phyloP scores from a whole-genome alignment of 2,329 filamentous ascomycete species.

The Daldinia eschscholtzii region DNA sequence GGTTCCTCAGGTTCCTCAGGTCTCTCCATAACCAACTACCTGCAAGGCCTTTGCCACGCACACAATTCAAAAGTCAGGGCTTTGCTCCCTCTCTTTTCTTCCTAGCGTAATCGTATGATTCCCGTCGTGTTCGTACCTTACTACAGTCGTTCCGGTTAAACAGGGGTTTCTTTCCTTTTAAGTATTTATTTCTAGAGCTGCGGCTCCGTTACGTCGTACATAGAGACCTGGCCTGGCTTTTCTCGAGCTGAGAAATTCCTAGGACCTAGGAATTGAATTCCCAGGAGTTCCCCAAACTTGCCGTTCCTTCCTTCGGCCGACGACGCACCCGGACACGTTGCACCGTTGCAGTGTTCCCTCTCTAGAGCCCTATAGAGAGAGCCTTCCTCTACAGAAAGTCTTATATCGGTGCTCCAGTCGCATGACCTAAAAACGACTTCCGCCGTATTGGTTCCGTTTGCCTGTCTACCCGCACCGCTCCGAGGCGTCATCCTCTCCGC shows the following conservation, averaged over 20 bases:
- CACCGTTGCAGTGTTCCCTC: constrained; percentile 16
- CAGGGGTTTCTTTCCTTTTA: constrained; percentile 21
- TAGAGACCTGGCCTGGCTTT: constrained; percentile 26
- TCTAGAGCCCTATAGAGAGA: constrained; percentile 22
- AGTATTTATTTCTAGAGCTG: constrained; percentile 16
- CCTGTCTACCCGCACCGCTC: constrained; percentile 9
- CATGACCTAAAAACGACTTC: constrained; percentile 20
- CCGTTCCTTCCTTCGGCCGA: constrained; percentile 30
- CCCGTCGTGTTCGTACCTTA: constrained; percentile 29
- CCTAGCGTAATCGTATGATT: constrained; percentile 40
- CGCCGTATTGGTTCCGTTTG: constrained; percentile 18
- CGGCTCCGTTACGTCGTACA: constrained; percentile 17
- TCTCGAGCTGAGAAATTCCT: constrained; percentile 28
- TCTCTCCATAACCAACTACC: constrained; percentile 13
- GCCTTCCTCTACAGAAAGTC: constrained; percentile 15
- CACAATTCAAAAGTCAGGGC: constrained; percentile 28
- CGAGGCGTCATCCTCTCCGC: constrained; percentile 11
- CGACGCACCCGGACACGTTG: constrained; percentile 38
- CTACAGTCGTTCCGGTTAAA: constrained; percentile 9
- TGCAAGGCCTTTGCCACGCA: constrained; percentile 30
- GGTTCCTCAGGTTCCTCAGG: not conserved
- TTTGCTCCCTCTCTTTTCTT: constrained; percentile 26
- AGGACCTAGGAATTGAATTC: constrained; percentile 29
- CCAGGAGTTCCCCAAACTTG: constrained; percentile 41
- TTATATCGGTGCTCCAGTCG: constrained; percentile 18